Evolutionary conservation across 2,329 filamentous ascomycete species (phyloP), one percentile per base, ranked within the genome.

Genomic region (Aspergillus sp.): DNA sequence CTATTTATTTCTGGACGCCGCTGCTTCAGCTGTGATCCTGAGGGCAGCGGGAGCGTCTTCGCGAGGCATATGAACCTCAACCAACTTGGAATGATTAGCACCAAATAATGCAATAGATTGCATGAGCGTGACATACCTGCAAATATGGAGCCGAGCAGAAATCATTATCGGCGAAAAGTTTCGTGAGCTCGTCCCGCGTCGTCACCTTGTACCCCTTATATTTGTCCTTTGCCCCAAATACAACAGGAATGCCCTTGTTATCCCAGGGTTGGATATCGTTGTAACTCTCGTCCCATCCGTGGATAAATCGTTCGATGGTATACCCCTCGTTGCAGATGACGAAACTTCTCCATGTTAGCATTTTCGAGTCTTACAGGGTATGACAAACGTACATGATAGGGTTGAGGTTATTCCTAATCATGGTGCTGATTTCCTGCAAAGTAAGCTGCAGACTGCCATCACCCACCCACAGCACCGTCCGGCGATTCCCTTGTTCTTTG

Each of bases 391-490:
- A 90, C 84, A 96, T 88, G 71, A 93, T 94, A 22, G 91, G 86
- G 64, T 89, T 88, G 60, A 96, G 81, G 25, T 85, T 83, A 63
- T 91, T 88, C 31, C 89, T 85, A 66, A 96, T 86, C 84, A 96
- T 94, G 11, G 92, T 95, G 76, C 88, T 91, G 65, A 96, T 74
- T 77, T 95, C 92, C 74, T 96, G 92, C 0, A 86, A 89, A 0
- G 92, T 96, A 61, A 96, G 83, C 75, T 97, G 92, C 77, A 96
- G 89, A 60, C 89, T 92, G 30, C 93, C 93, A 70, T 97, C 93
- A 25, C 93, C 93, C n/a, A 93, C 91, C 72, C 96, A 93, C 43
- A 96, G 82, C 50, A 97, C 89, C 0, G 90, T 92, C 62, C 93
- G 81, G 28, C 78, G 83, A 28, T 87, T 80, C 54, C 86, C 81